Conservation (phyloP, 192 early-diverging fungal species). For the Backusella liffmaniae region DNA sequence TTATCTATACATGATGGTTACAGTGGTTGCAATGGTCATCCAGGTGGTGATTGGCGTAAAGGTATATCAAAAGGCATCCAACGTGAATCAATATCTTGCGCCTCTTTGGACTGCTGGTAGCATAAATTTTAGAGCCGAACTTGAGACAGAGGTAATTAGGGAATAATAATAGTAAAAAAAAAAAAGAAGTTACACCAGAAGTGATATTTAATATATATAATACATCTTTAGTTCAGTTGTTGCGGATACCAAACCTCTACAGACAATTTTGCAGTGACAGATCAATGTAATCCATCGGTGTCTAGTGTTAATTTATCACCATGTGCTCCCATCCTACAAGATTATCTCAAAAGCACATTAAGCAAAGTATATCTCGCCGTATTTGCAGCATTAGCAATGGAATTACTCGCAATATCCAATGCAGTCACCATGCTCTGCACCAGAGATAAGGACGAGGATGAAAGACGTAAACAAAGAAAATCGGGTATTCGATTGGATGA, state of each 20-base stretch:
- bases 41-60: constrained; percentile 27
- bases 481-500: constrained; percentile 34
- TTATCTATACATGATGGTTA: constrained; percentile 18
- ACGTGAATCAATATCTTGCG: constrained; percentile 15
- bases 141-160: constrained; percentile 23
- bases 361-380: constrained; percentile 26
- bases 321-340: background rate
- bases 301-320: constrained; percentile 2
- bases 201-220: background rate
- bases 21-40: constrained; percentile 13
- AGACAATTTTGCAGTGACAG: constrained; percentile 21
- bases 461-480: constrained; percentile 23
- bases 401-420: constrained; percentile 24
- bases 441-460: constrained; percentile 14
- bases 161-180: background rate
- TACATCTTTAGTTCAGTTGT: constrained; percentile 20
- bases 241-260: constrained; percentile 22
- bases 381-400: constrained; percentile 27
- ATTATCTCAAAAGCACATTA: constrained; percentile 18
- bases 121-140: background rate
- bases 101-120: constrained; percentile 20
- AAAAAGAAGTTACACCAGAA: background rate
- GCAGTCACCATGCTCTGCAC: constrained; percentile 28
- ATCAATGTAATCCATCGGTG: constrained; percentile 3
- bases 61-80: constrained; percentile 25